phyloP scores from a whole-genome alignment of 495 filamentous ascomycete species.

The Barbatosphaeria neglecta region DNA sequence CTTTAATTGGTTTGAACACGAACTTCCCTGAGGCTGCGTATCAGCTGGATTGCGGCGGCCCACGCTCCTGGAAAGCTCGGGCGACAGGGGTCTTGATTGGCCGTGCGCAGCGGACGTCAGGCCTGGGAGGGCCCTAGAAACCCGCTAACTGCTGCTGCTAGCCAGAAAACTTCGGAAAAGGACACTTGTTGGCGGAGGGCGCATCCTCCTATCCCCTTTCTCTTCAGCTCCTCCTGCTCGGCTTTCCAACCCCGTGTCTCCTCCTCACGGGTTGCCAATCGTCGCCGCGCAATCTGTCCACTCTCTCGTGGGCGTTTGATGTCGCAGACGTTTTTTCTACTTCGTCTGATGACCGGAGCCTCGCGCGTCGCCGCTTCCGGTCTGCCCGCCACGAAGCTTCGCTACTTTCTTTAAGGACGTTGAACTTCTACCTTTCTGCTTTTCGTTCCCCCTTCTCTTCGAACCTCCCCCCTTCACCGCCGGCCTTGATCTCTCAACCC shows the following conservation, averaged over 20 bases:
- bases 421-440: background rate
- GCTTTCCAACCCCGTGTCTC: background rate
- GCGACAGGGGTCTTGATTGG: background rate
- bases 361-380: background rate
- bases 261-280: background rate
- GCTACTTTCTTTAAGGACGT: background rate
- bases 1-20: background rate
- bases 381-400: background rate
- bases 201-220: conserved; percentile 1
- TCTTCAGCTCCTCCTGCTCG: background rate
- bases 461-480: background rate
- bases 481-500: background rate
- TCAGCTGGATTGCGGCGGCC: background rate
- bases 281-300: background rate
- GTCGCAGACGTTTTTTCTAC: background rate
- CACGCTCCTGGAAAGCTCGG: background rate
- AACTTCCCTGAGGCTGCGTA: background rate
- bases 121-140: background rate
- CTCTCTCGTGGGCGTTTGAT: background rate
- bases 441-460: background rate
- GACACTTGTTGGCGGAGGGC: background rate
- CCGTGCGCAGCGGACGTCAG: background rate
- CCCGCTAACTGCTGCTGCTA: background rate
- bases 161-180: background rate
- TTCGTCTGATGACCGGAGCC: background rate